A percentile compares a stretch with the other conserved stretches of the same genome.
Conservation (phyloP, 225 moss, liverwort and hornwort genomes). For the Pseudoscleropodium purum region DNA sequence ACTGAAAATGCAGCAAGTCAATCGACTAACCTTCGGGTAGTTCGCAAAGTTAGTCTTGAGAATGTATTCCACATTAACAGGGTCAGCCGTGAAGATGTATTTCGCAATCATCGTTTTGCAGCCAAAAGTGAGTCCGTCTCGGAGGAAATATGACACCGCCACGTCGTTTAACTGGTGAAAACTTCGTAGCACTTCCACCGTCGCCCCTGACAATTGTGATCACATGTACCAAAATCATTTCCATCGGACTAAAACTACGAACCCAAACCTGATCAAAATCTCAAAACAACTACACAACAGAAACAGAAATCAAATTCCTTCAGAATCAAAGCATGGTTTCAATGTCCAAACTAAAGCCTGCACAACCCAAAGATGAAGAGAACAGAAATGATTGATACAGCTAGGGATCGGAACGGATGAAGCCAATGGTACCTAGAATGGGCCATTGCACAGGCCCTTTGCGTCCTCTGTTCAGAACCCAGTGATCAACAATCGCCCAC, state of each 20-base stretch:
- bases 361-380: background rate
- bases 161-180: slow-evolving; percentile 44
- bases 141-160: slow-evolving; percentile 34
- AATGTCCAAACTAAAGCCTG: too few species aligned
- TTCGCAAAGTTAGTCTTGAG: slow-evolving; percentile 76
- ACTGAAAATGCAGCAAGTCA: background rate
- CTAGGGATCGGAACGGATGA: background rate
- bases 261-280: background rate
- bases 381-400: background rate
- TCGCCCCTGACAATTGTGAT: slow-evolving; percentile 11
- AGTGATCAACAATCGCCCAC: background rate
- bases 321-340: background rate
- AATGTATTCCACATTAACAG: slow-evolving; percentile 55
- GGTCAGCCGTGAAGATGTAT: slow-evolving; percentile 45
- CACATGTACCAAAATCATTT: background rate
- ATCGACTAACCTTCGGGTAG: slow-evolving; percentile 46
- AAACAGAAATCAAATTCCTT: background rate
- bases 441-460: background rate
- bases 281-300: background rate
- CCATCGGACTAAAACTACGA: background rate
- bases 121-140: slow-evolving; percentile 20
- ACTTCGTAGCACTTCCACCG: slow-evolving; percentile 35
- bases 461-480: background rate
- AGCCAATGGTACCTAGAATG: background rate
- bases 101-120: background rate